Evolutionary conservation across 1,284 basidiomycete genomes (phyloP).

Genomic region (Moesziomyces antarcticus): DNA sequence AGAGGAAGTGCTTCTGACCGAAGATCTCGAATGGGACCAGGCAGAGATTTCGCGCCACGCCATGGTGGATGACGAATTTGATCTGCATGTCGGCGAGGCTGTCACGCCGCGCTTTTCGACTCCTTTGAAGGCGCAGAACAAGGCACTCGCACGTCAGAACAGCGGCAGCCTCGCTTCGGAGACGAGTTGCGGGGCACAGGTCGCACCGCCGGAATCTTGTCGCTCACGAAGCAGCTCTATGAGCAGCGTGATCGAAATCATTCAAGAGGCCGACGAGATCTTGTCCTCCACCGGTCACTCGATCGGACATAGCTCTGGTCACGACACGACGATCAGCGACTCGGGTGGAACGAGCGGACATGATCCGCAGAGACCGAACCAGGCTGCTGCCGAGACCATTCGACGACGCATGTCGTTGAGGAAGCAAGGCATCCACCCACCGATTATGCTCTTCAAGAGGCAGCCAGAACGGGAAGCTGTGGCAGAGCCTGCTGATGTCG

Average conservation of each 20-base stretch:
- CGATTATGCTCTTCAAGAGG: neutral
- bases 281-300: constrained; percentile 36
- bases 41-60: constrained; percentile 8
- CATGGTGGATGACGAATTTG: constrained; percentile 35
- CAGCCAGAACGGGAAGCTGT: neutral
- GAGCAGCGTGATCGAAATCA: constrained; percentile 31
- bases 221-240: constrained; percentile 24
- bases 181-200: constrained; percentile 17
- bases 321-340: constrained; percentile 28
- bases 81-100: constrained; percentile 28
- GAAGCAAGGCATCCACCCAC: constrained; percentile 7
- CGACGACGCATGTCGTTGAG: constrained; percentile 14
- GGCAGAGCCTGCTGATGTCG: too few relatives aligned
- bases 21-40: constrained; percentile 12
- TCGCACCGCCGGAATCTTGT: constrained; percentile 4
- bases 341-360: constrained; percentile 35
- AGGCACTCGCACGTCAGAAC: neutral
- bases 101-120: constrained; percentile 18
- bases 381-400: constrained; percentile 19
- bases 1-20: constrained; percentile 36
- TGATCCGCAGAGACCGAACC: constrained; percentile 27
- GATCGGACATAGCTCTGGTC: constrained; percentile 31
- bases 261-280: constrained; percentile 36
- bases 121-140: neutral
- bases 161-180: constrained; percentile 1